These are phyloP conservation scores for Blastomyces emzantsi DNA, from an alignment of 2,329 filamentous ascomycete genomes.

Conservation along the genomic window DNA sequence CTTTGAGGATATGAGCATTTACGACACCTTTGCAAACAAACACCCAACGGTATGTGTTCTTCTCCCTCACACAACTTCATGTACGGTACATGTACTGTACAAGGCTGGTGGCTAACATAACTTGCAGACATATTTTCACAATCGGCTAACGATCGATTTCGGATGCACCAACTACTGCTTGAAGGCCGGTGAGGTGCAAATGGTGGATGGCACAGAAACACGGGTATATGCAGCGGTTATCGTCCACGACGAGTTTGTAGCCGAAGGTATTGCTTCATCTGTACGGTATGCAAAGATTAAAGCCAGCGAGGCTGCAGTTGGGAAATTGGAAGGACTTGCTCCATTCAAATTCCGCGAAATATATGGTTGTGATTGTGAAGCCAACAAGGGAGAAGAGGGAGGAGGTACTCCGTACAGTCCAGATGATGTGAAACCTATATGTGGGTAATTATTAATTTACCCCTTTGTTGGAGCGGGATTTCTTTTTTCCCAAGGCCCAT, in stretches of 20 bases:
- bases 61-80: background rate
- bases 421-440: background rate
- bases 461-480: background rate
- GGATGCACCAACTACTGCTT: slow-evolving; percentile 53
- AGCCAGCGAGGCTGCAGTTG: slow-evolving; percentile 35
- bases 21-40: slow-evolving; percentile 77
- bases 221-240: slow-evolving; percentile 62
- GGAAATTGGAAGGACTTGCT: slow-evolving; percentile 41
- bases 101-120: slow-evolving; percentile 7
- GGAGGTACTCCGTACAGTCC: background rate
- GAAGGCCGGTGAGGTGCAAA: slow-evolving; percentile 38
- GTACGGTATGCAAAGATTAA: slow-evolving; percentile 63
- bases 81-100: background rate
- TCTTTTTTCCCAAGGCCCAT: background rate
- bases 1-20: slow-evolving; percentile 78
- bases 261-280: slow-evolving; percentile 52
- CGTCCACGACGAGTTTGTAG: slow-evolving; percentile 63
- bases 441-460: background rate
- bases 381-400: slow-evolving; percentile 13
- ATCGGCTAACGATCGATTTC: slow-evolving; percentile 54
- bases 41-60: slow-evolving; percentile 56
- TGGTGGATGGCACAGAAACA: slow-evolving; percentile 38
- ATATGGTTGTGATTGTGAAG: slow-evolving; percentile 56
- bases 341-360: slow-evolving; percentile 50
- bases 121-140: slow-evolving; percentile 54